Evolutionary conservation across 257 asterid species (phyloP).

Genomic region (Primulina tabacum): DNA sequence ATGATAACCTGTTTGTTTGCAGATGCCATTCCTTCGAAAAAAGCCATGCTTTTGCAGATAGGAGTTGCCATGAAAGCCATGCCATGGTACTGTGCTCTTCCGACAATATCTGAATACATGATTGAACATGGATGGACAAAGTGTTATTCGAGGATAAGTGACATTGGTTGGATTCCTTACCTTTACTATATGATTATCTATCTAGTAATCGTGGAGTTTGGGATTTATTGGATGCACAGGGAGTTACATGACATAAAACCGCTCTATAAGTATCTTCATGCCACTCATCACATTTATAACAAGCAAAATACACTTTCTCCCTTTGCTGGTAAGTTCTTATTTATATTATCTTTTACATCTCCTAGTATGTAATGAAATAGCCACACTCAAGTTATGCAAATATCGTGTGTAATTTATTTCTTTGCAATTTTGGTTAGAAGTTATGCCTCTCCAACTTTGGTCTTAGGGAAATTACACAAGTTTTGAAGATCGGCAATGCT

Average conservation of each 20-base stretch:
- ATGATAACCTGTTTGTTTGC: slow-evolving; percentile 33
- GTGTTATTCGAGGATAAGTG: slow-evolving; percentile 69
- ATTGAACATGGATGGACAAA: slow-evolving; percentile 86
- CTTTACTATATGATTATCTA: slow-evolving; percentile 44
- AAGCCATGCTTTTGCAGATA: slow-evolving; percentile 87
- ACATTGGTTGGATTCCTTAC: slow-evolving; percentile 64
- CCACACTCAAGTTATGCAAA: neutral
- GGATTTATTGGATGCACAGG: slow-evolving; percentile 97
- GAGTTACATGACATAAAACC: slow-evolving; percentile 96
- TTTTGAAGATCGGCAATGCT: too few relatives aligned
- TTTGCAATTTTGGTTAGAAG: neutral
- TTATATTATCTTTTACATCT: slow-evolving; percentile 14
- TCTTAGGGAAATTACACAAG: neutral
- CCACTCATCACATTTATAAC: slow-evolving; percentile 95
- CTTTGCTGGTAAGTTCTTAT: slow-evolving; percentile 70
- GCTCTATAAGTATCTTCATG: slow-evolving; percentile 89
- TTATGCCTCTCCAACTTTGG: slow-evolving; percentile 8
- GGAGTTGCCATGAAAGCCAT: slow-evolving; percentile 96
- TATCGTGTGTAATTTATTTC: neutral
- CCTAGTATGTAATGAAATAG: neutral
- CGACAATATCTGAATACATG: slow-evolving; percentile 83
- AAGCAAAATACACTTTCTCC: slow-evolving; percentile 98
- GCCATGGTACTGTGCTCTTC: slow-evolving; percentile 88
- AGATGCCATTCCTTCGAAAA: slow-evolving; percentile 84
- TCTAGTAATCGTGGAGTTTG: slow-evolving; percentile 80